These are phyloP conservation scores for Quercus bicolor DNA, from an alignment of 306 rosid genomes.

Conservation along the genomic window DNA sequence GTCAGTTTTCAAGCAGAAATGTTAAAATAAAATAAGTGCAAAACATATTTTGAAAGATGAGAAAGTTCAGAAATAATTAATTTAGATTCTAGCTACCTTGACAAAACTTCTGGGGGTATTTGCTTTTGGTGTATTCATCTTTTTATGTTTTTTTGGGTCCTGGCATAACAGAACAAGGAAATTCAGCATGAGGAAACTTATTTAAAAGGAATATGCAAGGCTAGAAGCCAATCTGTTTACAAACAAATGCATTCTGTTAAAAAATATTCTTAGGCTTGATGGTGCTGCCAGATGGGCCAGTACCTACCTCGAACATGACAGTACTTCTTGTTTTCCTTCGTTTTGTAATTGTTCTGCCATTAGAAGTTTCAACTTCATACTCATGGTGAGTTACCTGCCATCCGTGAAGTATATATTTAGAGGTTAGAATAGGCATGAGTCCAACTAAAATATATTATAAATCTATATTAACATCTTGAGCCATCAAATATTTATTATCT, in stretches of 20 bases:
- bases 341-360: conserved; percentile 87
- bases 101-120: conserved; percentile 59
- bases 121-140: conserved; percentile 62
- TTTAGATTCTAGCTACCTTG: conserved; percentile 53
- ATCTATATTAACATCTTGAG: conserved; percentile 7
- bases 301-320: conserved; percentile 83
- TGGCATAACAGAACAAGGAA: conserved; percentile 23
- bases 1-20: not conserved
- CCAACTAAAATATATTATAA: conserved; percentile 11
- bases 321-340: conserved; percentile 91
- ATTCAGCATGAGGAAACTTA: conserved; percentile 23
- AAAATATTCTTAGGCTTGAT: not conserved
- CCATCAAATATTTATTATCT: not conserved
- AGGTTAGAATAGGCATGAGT: conserved; percentile 10
- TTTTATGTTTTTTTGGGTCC: conserved; percentile 75
- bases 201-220: conserved; percentile 7
- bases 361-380: conserved; percentile 91
- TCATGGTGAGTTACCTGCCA: conserved; percentile 85
- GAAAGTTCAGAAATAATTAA: not conserved
- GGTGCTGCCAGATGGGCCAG: conserved; percentile 17
- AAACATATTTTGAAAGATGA: not conserved
- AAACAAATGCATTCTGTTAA: conserved; percentile 8
- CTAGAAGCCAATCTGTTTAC: conserved; percentile 16
- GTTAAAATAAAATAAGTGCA: not conserved
- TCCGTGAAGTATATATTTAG: conserved; percentile 19